phyloP scores from a whole-genome alignment of 306 rosid species.

The Cicer bijugum region DNA sequence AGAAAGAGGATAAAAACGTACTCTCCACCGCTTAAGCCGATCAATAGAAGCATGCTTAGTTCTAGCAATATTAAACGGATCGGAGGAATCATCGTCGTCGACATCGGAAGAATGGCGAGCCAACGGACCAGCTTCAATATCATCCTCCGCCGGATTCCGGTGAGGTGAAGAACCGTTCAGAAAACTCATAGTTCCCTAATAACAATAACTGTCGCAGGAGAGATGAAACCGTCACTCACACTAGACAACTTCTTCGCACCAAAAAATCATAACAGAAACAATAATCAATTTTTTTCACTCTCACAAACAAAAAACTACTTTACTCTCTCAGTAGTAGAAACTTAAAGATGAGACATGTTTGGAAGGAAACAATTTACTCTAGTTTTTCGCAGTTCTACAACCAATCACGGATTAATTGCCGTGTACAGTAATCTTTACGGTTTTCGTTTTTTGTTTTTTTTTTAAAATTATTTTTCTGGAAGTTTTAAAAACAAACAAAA shows the following conservation, averaged over 20 bases:
- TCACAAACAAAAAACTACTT: not conserved
- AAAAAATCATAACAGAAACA: constrained; percentile 33
- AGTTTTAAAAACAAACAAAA: too few relatives aligned
- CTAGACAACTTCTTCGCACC: not conserved
- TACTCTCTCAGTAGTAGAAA: not conserved
- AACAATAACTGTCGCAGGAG: constrained; percentile 82
- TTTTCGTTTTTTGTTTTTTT: not conserved
- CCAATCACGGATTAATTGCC: constrained; percentile 24
- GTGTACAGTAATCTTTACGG: not conserved
- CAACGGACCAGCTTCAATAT: constrained; percentile 65
- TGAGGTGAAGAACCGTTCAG: constrained; percentile 58
- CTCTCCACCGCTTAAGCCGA: constrained; percentile 95
- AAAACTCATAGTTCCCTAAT: constrained; percentile 52
- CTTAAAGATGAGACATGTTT: not conserved
- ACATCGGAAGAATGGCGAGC: constrained; percentile 45
- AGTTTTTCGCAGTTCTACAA: not conserved
- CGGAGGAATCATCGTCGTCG: constrained; percentile 50
- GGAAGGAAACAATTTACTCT: not conserved
- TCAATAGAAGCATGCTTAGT: constrained; percentile 77
- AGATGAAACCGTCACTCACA: constrained; percentile 73
- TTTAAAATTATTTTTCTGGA: not conserved
- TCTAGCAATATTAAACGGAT: constrained; percentile 72
- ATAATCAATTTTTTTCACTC: not conserved
- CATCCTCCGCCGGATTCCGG: constrained; percentile 41
- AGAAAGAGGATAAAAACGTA: constrained; percentile 48